phyloP scores from a whole-genome alignment of 2,329 filamentous ascomycete genomes.

The Emydomyces testavorans region DNA sequence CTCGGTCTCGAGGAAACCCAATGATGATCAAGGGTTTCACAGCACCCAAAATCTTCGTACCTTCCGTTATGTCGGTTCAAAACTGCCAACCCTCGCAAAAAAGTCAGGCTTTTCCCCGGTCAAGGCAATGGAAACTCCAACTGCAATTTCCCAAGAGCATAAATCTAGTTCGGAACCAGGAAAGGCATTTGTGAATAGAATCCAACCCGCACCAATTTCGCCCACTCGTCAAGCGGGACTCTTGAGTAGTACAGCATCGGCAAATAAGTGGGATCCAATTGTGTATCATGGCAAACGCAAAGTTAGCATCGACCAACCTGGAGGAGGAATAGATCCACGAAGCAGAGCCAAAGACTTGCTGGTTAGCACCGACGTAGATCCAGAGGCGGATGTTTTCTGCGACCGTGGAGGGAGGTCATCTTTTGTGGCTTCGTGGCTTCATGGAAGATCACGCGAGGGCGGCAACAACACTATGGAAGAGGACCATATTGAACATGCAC shows the following conservation, averaged over 20 bases:
- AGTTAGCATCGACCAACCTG: background rate
- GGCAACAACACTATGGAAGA: background rate
- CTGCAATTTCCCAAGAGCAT: background rate
- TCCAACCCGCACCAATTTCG: background rate
- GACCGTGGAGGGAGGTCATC: background rate
- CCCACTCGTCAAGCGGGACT: background rate
- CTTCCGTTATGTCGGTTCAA: background rate
- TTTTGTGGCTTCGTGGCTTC: conserved; percentile 7
- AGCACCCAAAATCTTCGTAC: background rate
- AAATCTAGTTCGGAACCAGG: background rate
- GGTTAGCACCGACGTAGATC: background rate
- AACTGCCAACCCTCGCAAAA: background rate
- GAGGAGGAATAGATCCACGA: background rate
- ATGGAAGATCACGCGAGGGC: background rate
- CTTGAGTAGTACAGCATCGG: background rate
- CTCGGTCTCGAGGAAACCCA: background rate
- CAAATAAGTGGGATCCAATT: background rate
- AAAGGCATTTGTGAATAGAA: background rate
- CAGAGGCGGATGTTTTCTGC: conserved; percentile 1
- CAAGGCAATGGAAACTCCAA: background rate
- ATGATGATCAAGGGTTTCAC: background rate
- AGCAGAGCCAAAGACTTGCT: background rate
- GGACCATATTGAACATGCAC: background rate
- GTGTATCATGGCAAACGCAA: background rate
- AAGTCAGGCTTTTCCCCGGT: background rate